Conservation (phyloP, 2,329 filamentous ascomycete species). For the Paramyrothecium sp. region DNA sequence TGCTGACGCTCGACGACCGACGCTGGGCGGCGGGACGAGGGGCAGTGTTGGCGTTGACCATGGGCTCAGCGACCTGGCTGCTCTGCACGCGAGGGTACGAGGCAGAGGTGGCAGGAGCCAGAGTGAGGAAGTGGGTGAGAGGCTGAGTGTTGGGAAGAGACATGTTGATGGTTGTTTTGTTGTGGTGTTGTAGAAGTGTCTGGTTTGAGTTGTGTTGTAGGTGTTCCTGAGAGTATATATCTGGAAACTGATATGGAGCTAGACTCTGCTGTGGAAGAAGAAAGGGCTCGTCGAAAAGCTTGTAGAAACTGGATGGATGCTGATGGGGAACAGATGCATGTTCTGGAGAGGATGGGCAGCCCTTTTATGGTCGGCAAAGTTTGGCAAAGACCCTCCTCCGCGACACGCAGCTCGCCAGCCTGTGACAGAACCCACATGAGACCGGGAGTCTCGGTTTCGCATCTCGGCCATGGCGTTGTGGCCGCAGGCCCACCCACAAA, state of each 20-base stretch:
- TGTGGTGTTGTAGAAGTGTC: background rate
- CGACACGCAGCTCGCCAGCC: background rate
- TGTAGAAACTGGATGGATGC: background rate
- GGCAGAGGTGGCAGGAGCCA: constrained; percentile 57
- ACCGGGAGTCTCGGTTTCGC: background rate
- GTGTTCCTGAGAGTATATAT: too few relatives aligned
- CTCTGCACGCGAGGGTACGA: constrained; percentile 49
- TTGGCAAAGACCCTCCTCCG: background rate
- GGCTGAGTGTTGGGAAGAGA: background rate
- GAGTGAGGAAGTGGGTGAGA: constrained; percentile 35
- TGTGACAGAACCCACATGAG: background rate
- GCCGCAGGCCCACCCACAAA: background rate
- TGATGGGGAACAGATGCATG: background rate
- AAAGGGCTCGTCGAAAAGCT: too few relatives aligned
- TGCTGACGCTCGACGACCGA: constrained; percentile 50
- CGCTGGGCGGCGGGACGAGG: constrained; percentile 28
- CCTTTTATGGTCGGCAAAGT: background rate
- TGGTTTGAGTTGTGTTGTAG: background rate
- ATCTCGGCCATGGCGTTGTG: background rate
- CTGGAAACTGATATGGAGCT: background rate
- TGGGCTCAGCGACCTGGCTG: constrained; percentile 17
- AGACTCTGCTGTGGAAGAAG: too few relatives aligned
- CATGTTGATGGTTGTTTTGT: background rate
- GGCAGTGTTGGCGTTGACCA: constrained; percentile 15
- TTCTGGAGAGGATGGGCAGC: background rate